A percentile compares a stretch with the other conserved stretches of the same genome.
Evolutionary conservation across 257 asterid species (phyloP).

Genomic region (Nicotiana paniculata): DNA sequence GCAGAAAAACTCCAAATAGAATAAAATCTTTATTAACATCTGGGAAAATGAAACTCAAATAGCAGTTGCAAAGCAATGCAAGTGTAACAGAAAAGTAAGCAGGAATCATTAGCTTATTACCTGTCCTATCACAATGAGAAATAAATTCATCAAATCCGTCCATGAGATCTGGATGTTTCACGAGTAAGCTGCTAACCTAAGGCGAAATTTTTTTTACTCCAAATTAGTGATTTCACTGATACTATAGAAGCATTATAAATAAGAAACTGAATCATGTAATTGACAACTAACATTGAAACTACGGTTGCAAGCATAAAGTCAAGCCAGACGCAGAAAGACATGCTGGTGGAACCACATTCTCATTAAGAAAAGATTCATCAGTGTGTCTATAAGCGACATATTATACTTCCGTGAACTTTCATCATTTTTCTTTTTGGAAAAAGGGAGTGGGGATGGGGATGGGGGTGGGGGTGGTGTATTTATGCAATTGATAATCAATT

Average conservation of each 20-base stretch:
- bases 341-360: background rate
- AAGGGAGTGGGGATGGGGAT: no score
- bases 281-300: background rate
- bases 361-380: background rate
- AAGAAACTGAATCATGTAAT: constrained; percentile 11
- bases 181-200: constrained; percentile 52
- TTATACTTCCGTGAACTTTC: background rate
- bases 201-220: constrained; percentile 17
- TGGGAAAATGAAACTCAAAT: constrained; percentile 10
- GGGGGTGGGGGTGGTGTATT: background rate
- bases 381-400: background rate
- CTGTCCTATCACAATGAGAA: constrained; percentile 41
- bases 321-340: background rate
- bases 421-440: background rate
- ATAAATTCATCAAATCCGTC: constrained; percentile 54
- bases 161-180: constrained; percentile 49
- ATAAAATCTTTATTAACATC: constrained; percentile 1
- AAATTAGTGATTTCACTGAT: constrained; percentile 17
- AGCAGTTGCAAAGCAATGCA: constrained; percentile 7
- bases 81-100: constrained; percentile 4
- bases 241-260: constrained; percentile 14
- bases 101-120: constrained; percentile 27
- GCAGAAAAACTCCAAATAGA: constrained; percentile 6
- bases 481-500: background rate
- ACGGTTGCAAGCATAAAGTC: background rate